Conservation (phyloP, 2,329 filamentous ascomycete species). For the Pseudopithomyces chartarum region DNA sequence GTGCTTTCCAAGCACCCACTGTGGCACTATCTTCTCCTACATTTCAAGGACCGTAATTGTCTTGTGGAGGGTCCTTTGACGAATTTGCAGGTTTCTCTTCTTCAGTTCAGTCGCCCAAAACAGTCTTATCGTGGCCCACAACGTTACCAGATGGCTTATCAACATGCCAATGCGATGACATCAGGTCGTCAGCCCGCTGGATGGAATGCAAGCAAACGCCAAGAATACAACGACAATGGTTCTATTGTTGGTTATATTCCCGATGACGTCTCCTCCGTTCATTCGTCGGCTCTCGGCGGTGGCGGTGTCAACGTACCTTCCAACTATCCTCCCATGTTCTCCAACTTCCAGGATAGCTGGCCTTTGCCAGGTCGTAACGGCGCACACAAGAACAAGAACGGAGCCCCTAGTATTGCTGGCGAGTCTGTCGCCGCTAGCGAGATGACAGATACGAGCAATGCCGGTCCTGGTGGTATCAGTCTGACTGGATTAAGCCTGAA, state of each 20-base stretch:
- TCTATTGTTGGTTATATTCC: conserved; percentile 95
- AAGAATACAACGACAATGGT: conserved; percentile 72
- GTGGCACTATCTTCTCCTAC: conserved; percentile 92
- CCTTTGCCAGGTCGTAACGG: conserved; percentile 76
- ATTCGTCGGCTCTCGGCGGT: conserved; percentile 87
- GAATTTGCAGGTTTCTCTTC: conserved; percentile 91
- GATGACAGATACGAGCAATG: conserved; percentile 80
- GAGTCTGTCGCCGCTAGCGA: conserved; percentile 93
- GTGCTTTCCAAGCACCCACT: conserved; percentile 96
- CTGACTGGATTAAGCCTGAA: conserved; percentile 81
- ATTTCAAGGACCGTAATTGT: conserved; percentile 97
- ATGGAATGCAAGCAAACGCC: conserved; percentile 55
- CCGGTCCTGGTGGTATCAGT: conserved; percentile 83
- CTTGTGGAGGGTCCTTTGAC: conserved; percentile 93
- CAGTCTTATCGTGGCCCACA: conserved; percentile 89
- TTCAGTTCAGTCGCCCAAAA: conserved; percentile 94
- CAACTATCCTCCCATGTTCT: conserved; percentile 94
- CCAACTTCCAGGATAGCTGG: conserved; percentile 89
- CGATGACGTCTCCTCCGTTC: conserved; percentile 94
- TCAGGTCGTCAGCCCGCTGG: conserved; percentile 47
- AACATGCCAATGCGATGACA: conserved; percentile 66
- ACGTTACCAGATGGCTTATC: conserved; percentile 80
- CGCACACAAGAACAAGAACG: conserved; percentile 66
- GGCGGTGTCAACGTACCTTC: conserved; percentile 75
- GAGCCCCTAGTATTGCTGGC: conserved; percentile 78